Evolutionary conservation across 306 rosid genomes (phyloP).

Genomic region (Cucurbita ficifolia): DNA sequence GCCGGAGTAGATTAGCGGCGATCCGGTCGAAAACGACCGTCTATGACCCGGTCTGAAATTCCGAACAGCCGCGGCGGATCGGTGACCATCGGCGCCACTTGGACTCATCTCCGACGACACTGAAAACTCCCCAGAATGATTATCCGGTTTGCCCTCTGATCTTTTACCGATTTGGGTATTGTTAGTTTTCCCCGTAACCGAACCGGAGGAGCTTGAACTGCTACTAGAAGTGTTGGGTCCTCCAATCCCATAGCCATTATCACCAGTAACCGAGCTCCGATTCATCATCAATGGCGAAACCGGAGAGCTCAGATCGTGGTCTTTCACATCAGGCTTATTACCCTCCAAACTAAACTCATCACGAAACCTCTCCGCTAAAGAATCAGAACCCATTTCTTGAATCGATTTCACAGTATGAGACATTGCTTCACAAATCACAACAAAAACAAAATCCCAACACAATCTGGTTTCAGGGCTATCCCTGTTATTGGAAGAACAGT

Average conservation of each 20-base stretch:
- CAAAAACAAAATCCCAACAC: background rate
- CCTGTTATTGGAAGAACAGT: background rate
- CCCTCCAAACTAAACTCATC: conserved; percentile 27
- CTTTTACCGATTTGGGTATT: conserved; percentile 23
- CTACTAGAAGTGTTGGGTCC: conserved; percentile 23
- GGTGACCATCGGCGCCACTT: conserved; percentile 17
- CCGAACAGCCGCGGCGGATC: conserved; percentile 25
- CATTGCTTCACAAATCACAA: conserved; percentile 9
- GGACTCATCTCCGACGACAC: conserved; percentile 27
- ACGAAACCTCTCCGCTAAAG: conserved; percentile 24
- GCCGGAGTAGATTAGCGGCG: conserved; percentile 63
- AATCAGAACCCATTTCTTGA: conserved; percentile 35
- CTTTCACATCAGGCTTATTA: conserved; percentile 51
- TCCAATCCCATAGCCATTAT: conserved; percentile 2
- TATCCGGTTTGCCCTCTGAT: conserved; percentile 23
- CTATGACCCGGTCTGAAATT: conserved; percentile 52
- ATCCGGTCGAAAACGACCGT: conserved; percentile 72
- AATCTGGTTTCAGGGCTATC: background rate
- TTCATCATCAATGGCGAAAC: conserved; percentile 36
- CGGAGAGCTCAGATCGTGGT: conserved; percentile 51
- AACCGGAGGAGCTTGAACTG: conserved; percentile 52
- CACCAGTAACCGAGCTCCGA: conserved; percentile 7
- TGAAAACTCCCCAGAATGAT: conserved; percentile 44
- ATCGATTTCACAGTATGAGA: conserved; percentile 33
- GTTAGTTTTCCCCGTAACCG: conserved; percentile 25